These are phyloP conservation scores for Exophiala xenobiotica DNA, from an alignment of 2,329 filamentous ascomycete species.

Conservation along the genomic window DNA sequence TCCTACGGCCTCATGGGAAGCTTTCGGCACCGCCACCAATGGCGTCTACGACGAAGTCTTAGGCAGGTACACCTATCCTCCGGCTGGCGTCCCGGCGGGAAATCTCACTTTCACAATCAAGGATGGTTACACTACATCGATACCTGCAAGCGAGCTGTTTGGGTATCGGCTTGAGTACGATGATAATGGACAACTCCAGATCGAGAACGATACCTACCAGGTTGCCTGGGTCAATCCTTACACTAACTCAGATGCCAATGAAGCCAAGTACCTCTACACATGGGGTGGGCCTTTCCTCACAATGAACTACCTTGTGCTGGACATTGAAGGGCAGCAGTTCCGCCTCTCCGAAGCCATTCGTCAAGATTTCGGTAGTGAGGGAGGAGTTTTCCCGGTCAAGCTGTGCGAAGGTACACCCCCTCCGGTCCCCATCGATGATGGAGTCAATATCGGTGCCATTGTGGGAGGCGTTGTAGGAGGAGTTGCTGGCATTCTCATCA, in stretches of 20 bases:
- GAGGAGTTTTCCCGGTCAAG: slow-evolving; percentile 1
- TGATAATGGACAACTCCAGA: background rate
- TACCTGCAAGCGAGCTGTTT: slow-evolving; percentile 5
- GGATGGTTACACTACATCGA: slow-evolving; percentile 4
- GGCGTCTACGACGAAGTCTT: background rate
- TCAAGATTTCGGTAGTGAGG: slow-evolving; percentile 5
- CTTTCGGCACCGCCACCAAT: slow-evolving; percentile 1
- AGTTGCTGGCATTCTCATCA: slow-evolving; percentile 6
- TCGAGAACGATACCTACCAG: slow-evolving; percentile 7
- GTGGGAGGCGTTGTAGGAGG: slow-evolving; percentile 27
- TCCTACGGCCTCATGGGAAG: slow-evolving; percentile 3
- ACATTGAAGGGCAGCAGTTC: slow-evolving; percentile 13
- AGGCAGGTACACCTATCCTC: background rate
- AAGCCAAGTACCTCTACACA: background rate
- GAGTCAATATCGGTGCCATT: slow-evolving; percentile 22
- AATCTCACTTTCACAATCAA: slow-evolving; percentile 8
- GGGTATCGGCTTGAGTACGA: background rate
- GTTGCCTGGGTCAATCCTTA: background rate
- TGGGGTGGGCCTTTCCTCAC: slow-evolving; percentile 24
- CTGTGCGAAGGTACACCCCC: background rate
- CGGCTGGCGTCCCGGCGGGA: background rate
- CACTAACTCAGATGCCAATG: background rate
- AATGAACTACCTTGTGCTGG: slow-evolving; percentile 25
- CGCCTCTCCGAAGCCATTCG: slow-evolving; percentile 17
- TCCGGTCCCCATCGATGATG: background rate